Evolutionary conservation across 1,284 basidiomycete species (phyloP), one percentile per base, ranked within the genome.

Genomic region (Fistulinella staudtii): DNA sequence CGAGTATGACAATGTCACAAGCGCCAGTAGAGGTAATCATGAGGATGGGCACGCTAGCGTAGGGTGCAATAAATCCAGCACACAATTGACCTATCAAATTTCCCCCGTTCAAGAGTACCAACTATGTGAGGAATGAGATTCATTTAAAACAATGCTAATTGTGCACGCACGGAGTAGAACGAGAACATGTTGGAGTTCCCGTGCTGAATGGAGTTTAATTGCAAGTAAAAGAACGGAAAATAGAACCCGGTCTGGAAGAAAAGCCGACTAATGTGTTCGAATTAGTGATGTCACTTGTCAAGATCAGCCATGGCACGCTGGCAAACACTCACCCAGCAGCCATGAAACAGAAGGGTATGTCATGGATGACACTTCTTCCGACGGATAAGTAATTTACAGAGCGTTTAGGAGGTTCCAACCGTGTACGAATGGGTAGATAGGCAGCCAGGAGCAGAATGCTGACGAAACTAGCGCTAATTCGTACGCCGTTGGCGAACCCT

Each of bases 401-500:
- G 14, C 29, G 35, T 30, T 46, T 48, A 9, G 53, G 53, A 9
- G 56, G 52, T 15, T 48, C 46, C 43, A 65, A 31, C 21, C 63
- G 65, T 8, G 66, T 54, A 8, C 66, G 57, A 43, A 65, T 54
- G 6, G 65, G 47, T 14, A 56, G 20, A 33, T 61, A 56, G 15
- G 61, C 52, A 1, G 41, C 33, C 11, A 64, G 13, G n/a, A 68
- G 55, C n/a, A 62, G 20, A 18, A 40, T 36, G 8, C 47, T 64
- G 34, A 64, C 20, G 10, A 67, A 45, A 1, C 54, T 57, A 10
- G 66, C 62, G 21, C 65, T 68, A 30, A 55, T 54, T 20, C 60
- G 59, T 8, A 67, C 61, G 15, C 57, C 62, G 15, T 53, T 60
- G 4, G 53, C 47, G 38, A 63, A 55, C 0, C 66, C 66, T n/a